Evolutionary conservation across 2,329 filamentous ascomycete species (phyloP), one percentile per base, ranked within the genome.

Genomic region (Sordariomycetes sp.): DNA sequence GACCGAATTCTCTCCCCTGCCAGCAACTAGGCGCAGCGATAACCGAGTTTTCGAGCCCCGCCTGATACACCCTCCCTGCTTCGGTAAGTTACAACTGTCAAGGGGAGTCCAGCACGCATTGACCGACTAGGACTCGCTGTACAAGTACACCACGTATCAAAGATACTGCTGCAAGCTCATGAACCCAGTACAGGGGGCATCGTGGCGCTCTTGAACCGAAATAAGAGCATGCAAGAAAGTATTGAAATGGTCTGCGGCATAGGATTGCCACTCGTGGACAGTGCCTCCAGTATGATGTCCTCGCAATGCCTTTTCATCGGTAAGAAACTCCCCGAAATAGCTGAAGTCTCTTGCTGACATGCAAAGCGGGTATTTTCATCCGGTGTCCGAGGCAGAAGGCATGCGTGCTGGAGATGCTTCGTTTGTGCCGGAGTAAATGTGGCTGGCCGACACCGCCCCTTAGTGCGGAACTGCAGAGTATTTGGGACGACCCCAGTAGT

Each of bases 1-100:
- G n/a, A 41, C 57, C 5, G 57, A 64, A 16, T 68, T 66, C 38
- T 48, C 56, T 5, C 58, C 61, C 0, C 53, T 68, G 8, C 63
- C 64, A 1, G 39, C 37, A 9, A 18, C 32, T 9, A 42, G 30
- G 12, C 38, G 35, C 1, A 18, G 28, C 8, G 34, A 23, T 3
- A 11, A 17, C 12, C 29, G 39, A 4, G 37, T 37, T 2, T 45
- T 46, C 20, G 29, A 42, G 29, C 38, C 42, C 6, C 39, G 41
- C 2, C 39, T 37, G 33, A 45, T 45, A 29, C 38, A 46, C 12
- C 39, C 43, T 5, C 40, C 36, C 7, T 40, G 38, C 4, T 42
- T 44, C 26, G 44, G 44, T 45, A 38, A 11, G 36, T 28, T 6
- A 24, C 7, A 9, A 32, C 14, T 21, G 14, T 32, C n/a, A n/a